phyloP scores from a whole-genome alignment of 2,329 filamentous ascomycete species.

The Cercospora janseana region DNA sequence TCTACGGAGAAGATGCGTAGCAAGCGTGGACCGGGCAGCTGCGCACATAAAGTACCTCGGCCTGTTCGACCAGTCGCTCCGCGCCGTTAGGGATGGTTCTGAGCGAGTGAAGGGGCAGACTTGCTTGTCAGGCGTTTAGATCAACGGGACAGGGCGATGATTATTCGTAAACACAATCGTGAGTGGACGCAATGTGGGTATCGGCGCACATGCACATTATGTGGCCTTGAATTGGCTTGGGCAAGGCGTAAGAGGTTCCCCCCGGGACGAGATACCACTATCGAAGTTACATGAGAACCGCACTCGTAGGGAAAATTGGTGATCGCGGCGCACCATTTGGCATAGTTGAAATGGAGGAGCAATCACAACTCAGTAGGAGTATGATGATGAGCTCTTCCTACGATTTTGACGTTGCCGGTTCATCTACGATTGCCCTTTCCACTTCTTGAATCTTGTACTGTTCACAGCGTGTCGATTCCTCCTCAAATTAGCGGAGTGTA shows the following conservation, averaged over 20 bases:
- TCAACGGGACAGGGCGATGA: background rate
- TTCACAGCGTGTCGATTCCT: too few relatives aligned
- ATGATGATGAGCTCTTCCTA: too few relatives aligned
- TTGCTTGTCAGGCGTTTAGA: background rate
- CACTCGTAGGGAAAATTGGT: background rate
- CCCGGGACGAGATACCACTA: background rate
- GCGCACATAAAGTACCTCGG: too few relatives aligned
- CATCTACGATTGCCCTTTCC: too few relatives aligned
- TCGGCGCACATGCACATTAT: too few relatives aligned
- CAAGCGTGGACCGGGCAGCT: background rate
- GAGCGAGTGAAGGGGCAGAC: background rate
- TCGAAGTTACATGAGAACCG: background rate
- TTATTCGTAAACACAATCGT: too few relatives aligned
- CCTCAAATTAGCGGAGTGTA: too few relatives aligned
- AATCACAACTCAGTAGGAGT: too few relatives aligned
- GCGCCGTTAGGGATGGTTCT: conserved; percentile 7
- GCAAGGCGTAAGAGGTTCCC: background rate
- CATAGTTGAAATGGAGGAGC: too few relatives aligned
- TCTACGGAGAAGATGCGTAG: background rate
- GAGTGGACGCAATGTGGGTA: too few relatives aligned
- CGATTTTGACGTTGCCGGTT: too few relatives aligned
- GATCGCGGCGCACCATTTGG: background rate
- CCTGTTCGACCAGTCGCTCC: background rate
- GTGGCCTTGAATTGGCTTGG: background rate
- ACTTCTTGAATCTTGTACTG: too few relatives aligned